Evolutionary conservation across 2,329 filamentous ascomycete genomes (phyloP).

Genomic region (Plenodomus tracheiphilus): DNA sequence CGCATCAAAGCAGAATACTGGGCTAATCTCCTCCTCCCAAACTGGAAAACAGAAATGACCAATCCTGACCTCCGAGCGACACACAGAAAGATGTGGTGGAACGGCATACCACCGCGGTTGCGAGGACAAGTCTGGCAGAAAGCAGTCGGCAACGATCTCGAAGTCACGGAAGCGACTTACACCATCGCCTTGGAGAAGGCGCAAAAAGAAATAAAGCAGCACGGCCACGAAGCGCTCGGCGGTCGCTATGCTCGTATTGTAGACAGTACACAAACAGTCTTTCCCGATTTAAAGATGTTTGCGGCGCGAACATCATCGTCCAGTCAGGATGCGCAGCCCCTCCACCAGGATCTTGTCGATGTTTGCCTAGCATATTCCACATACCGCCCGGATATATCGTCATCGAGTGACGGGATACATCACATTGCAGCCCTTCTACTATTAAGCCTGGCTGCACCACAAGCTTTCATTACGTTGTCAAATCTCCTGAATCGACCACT

Average conservation of each 20-base stretch:
- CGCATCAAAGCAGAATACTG: constrained; percentile 62
- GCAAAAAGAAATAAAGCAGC: constrained; percentile 57
- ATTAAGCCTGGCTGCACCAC: constrained; percentile 68
- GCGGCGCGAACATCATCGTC: constrained; percentile 46
- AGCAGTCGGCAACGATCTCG: constrained; percentile 74
- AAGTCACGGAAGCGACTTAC: constrained; percentile 68
- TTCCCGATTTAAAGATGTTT: constrained; percentile 74
- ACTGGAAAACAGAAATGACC: constrained; percentile 72
- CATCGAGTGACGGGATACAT: constrained; percentile 69
- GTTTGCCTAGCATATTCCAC: constrained; percentile 78
- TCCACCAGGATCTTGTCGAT: constrained; percentile 70
- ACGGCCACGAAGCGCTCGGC: constrained; percentile 51
- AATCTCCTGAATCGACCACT: constrained; percentile 78
- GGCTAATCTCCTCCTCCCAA: constrained; percentile 75
- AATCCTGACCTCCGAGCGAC: constrained; percentile 29
- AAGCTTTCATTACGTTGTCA: constrained; percentile 71
- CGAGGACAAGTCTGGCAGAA: constrained; percentile 70
- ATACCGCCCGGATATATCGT: constrained; percentile 82
- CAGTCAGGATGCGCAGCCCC: constrained; percentile 57
- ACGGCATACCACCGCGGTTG: constrained; percentile 71
- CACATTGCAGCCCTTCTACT: constrained; percentile 74
- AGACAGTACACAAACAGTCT: constrained; percentile 67
- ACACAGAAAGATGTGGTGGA: constrained; percentile 77
- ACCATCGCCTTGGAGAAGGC: constrained; percentile 71
- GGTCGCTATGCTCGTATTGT: constrained; percentile 33